phyloP scores from a whole-genome alignment of 768 basidiomycete genomes.

The Leccinum disarticulatum region DNA sequence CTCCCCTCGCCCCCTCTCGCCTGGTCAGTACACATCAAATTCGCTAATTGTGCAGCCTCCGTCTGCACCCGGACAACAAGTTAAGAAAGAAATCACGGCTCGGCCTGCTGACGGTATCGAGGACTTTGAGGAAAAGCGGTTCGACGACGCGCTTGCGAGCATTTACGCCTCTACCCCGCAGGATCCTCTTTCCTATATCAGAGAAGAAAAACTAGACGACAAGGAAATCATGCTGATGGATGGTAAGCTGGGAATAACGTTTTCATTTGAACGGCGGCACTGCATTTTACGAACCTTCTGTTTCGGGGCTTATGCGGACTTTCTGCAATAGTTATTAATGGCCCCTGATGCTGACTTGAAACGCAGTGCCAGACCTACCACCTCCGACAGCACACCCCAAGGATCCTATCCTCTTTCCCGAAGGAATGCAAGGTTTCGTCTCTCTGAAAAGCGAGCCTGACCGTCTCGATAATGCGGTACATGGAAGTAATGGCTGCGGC shows the following conservation, averaged over 20 bases:
- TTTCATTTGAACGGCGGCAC: conserved; percentile 12
- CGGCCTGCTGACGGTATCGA: background rate
- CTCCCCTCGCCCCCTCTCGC: too few species aligned
- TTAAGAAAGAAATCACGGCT: background rate
- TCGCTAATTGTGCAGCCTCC: conserved; percentile 28
- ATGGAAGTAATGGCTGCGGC: conserved; percentile 4
- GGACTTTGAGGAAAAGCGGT: conserved; percentile 15
- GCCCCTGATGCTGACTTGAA: conserved; percentile 21
- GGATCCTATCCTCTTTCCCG: conserved; percentile 35
- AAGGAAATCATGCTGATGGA: conserved; percentile 55
- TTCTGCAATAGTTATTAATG: conserved; percentile 18
- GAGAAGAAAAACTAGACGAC: conserved; percentile 57
- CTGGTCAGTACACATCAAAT: conserved; percentile 15
- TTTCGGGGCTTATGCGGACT: conserved; percentile 26
- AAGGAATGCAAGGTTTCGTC: conserved; percentile 29
- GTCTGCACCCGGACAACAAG: conserved; percentile 9
- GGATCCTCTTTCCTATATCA: conserved; percentile 38
- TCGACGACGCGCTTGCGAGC: conserved; percentile 34
- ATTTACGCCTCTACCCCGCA: conserved; percentile 32
- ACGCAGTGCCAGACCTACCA: conserved; percentile 54
- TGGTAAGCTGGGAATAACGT: conserved; percentile 37
- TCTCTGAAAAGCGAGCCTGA: conserved; percentile 19
- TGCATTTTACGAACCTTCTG: conserved; percentile 14
- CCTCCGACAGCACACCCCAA: conserved; percentile 49
- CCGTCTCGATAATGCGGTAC: background rate